Evolutionary conservation across 208 protist species (phyloP), one percentile per base, ranked within the genome.

Genomic region (Wallacemonas sp.): DNA sequence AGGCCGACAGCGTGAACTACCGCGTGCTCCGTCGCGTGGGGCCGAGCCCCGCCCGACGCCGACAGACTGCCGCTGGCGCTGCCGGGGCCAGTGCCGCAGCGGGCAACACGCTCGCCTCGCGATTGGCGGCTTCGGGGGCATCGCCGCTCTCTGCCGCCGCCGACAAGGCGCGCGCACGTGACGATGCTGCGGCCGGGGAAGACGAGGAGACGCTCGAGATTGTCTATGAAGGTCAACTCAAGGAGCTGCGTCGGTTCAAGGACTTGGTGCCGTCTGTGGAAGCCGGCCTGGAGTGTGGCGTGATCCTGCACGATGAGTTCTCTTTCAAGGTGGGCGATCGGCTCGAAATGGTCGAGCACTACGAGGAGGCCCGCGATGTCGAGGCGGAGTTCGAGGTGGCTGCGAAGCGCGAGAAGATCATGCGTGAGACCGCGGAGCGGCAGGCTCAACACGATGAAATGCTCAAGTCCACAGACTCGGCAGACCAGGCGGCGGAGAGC

Each of bases 251-350:
- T 23, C 89, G 90, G 25, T 95, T 94, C 65, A 95, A 95, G 62
- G 89, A 97, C 8, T 74, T 93, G 25, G 90, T 95, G 22, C 85
- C 87, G 25, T 84, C 72, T 23, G 88, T 97, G 16, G 92, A 97
- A 63, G 71, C 72, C 12, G 92, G 92, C 16, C 59, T 95, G 18
- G 92, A 97, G 65, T 97, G 92, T 57, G 92, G 92, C 28, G 87
- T 95, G 10, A 92, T 97, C 46, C 74, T 97, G 23, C 74, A 92
- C 64, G 89, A 97, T 66, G 88, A 90, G 69, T 97, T 95, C 71
- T 59, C 78, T 44, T 97, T 96, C 57, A 75, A 77, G 14, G 62
- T 68, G 1, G 91, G 91, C 5, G 91, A 96, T 54, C 67, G 87
- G 44, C 68, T 96, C 32, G 81, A 96, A 76, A 79, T 82, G 78